phyloP scores from a whole-genome alignment of 2,329 filamentous ascomycete genomes.

The Penicillium aurantiogriseum region DNA sequence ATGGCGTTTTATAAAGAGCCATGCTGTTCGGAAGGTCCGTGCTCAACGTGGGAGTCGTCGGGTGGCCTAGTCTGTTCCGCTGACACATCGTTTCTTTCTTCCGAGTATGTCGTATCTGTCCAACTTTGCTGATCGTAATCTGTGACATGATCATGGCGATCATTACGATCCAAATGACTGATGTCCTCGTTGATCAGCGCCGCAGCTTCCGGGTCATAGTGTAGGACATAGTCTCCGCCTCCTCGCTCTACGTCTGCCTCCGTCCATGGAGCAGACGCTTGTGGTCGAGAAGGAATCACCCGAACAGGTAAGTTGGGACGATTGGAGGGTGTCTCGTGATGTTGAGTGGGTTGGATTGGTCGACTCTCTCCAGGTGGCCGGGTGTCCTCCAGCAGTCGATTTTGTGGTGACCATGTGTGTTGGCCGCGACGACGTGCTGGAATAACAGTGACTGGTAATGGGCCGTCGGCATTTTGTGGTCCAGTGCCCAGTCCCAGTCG shows the following conservation, averaged over 20 bases:
- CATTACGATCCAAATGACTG: slow-evolving; percentile 3
- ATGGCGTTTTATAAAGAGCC: neutral
- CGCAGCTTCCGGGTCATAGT: slow-evolving; percentile 41
- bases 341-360: neutral
- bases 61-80: neutral
- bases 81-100: slow-evolving; percentile 8
- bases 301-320: slow-evolving; percentile 48
- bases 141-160: slow-evolving; percentile 3
- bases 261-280: slow-evolving; percentile 56
- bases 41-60: neutral
- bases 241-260: slow-evolving; percentile 37
- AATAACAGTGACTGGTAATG: slow-evolving; percentile 60
- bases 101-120: slow-evolving; percentile 18
- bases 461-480: slow-evolving; percentile 36
- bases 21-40: neutral
- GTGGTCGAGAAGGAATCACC: slow-evolving; percentile 59
- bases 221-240: slow-evolving; percentile 31
- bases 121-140: slow-evolving; percentile 18
- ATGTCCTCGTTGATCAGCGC: slow-evolving; percentile 36
- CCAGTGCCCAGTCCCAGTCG: slow-evolving; percentile 39
- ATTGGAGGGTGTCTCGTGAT: neutral
- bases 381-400: slow-evolving; percentile 24
- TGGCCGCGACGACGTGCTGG: slow-evolving; percentile 57
- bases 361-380: slow-evolving; percentile 6
- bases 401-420: slow-evolving; percentile 55